A percentile compares a stretch with the other conserved stretches of the same genome.
Conservation (phyloP, 345 rosid species). For the Corymbia maculata region DNA sequence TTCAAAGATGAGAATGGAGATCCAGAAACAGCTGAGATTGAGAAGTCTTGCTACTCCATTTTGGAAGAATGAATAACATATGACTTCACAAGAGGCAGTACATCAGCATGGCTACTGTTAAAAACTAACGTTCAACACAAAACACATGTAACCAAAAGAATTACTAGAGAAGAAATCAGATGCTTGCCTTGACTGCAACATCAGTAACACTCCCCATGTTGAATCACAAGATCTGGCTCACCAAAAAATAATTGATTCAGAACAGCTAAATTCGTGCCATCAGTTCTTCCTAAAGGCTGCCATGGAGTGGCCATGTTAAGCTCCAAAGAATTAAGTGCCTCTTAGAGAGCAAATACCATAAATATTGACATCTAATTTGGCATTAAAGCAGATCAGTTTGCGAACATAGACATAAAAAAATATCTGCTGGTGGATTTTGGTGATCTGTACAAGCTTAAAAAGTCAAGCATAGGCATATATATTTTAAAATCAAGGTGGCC, state of each 20-base stretch:
- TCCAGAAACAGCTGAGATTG: not conserved
- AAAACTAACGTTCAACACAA: not conserved
- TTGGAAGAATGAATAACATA: not conserved
- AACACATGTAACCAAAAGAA: not conserved
- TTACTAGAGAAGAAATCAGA: not conserved
- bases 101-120: not conserved
- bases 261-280: not conserved
- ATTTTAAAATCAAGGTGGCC: not conserved
- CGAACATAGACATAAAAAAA: not conserved
- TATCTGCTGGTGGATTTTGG: not conserved
- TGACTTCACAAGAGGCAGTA: not conserved
- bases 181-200: slow-evolving; percentile 35
- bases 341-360: not conserved
- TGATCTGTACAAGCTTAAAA: not conserved
- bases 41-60: not conserved
- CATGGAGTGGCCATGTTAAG: not conserved
- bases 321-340: not conserved
- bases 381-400: not conserved
- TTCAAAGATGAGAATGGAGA: not conserved
- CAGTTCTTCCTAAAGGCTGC: not conserved
- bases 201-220: slow-evolving; percentile 49
- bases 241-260: not conserved
- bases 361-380: not conserved
- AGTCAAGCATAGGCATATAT: not conserved
- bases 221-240: not conserved